phyloP scores from a whole-genome alignment of 1,284 basidiomycete species.

The Sporisorium sorghi region DNA sequence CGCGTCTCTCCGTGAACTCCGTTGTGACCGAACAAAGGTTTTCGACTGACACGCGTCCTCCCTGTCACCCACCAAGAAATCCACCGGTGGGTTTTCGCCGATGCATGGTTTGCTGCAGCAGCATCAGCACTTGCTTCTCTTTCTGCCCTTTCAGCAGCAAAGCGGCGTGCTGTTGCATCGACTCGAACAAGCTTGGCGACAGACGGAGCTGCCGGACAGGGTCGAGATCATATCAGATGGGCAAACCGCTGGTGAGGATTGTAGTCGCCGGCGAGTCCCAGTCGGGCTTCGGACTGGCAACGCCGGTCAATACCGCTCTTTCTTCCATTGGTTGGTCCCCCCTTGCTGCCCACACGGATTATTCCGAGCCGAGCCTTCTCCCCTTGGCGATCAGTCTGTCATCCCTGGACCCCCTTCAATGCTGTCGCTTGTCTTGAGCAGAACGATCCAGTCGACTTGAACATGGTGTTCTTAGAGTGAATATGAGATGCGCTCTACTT shows the following conservation, averaged over 20 bases:
- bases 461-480: neutral
- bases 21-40: conserved; percentile 30
- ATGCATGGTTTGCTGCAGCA: conserved; percentile 7
- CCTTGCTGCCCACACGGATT: conserved; percentile 20
- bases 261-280: neutral
- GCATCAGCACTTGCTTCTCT: neutral
- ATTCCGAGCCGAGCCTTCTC: conserved; percentile 16
- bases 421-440: neutral
- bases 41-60: neutral
- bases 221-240: neutral
- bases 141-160: neutral
- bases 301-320: conserved; percentile 38
- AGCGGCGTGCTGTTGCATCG: no score
- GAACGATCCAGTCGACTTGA: neutral
- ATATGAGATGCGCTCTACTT: neutral
- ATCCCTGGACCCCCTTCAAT: neutral
- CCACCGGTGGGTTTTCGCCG: conserved; percentile 19
- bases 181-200: no score
- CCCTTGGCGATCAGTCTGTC: neutral
- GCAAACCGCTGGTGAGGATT: neutral
- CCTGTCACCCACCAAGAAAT: neutral
- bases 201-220: conserved; percentile 12
- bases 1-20: conserved; percentile 32
- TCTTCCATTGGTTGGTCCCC: conserved; percentile 12
- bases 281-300: neutral